Evolutionary conservation across 1,284 basidiomycete species (phyloP).

Genomic region (Apiotrichum montevideense): DNA sequence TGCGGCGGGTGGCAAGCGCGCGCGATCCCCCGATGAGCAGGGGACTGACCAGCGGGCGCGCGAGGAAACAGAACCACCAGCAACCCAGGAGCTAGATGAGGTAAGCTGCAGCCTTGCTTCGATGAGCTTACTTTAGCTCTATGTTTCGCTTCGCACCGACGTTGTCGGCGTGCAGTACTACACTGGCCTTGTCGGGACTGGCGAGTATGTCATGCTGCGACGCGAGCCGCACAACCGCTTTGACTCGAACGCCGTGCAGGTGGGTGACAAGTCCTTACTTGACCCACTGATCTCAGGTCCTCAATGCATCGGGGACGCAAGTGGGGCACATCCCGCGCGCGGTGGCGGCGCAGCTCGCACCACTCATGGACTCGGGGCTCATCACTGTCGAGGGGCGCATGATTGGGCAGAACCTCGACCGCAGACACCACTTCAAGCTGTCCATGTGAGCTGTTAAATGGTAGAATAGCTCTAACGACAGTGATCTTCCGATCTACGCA

Average conservation of each 20-base stretch:
- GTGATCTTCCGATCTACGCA: slow-evolving; percentile 62
- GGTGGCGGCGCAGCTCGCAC: slow-evolving; percentile 58
- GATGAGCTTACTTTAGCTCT: slow-evolving; percentile 54
- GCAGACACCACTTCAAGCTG: slow-evolving; percentile 51
- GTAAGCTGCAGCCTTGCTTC: slow-evolving; percentile 10
- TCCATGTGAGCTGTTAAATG: slow-evolving; percentile 50
- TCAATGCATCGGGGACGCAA: slow-evolving; percentile 65
- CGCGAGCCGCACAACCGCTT: slow-evolving; percentile 64
- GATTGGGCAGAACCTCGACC: slow-evolving; percentile 48
- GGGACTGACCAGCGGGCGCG: background rate
- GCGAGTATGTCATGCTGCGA: slow-evolving; percentile 67
- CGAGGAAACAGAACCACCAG: slow-evolving; percentile 5
- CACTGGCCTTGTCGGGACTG: slow-evolving; percentile 65
- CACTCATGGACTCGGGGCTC: slow-evolving; percentile 59
- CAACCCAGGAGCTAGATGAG: slow-evolving; percentile 25
- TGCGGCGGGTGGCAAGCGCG: background rate
- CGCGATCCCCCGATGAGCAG: background rate
- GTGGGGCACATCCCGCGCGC: slow-evolving; percentile 68
- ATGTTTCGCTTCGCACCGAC: slow-evolving; percentile 56
- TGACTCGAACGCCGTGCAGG: slow-evolving; percentile 53
- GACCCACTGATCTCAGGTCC: slow-evolving; percentile 56
- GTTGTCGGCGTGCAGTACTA: slow-evolving; percentile 81
- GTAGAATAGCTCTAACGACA: slow-evolving; percentile 4
- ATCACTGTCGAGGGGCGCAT: slow-evolving; percentile 64
- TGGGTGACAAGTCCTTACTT: background rate